Evolutionary conservation across 2,329 filamentous ascomycete species (phyloP), one percentile per base, ranked within the genome.

Genomic region (Dothistroma septosporum): DNA sequence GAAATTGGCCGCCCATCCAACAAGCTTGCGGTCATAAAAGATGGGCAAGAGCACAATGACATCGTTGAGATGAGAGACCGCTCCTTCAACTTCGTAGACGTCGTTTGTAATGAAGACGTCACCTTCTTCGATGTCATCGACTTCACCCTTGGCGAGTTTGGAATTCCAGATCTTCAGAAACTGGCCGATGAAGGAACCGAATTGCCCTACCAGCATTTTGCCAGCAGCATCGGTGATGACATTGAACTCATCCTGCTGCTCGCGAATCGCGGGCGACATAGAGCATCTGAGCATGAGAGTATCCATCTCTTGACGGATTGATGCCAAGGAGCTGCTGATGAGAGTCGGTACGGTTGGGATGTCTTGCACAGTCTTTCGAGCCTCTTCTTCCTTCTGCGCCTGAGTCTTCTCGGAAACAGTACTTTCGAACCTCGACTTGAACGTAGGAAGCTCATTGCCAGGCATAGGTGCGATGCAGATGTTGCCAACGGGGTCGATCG

Each of bases 231-330:
- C 60, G n/a, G 67, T 69, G 60, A 69, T 68, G 61, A 69, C 67
- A 44, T 69, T 69, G 65, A 69, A 69, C 54, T 69, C 67, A 37
- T 69, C 67, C 41, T 69, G 67, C 49, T 69, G 66, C 55, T 69
- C 67, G 22, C 67, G 66, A 55, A 69, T 69, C 2, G 67, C 67
- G 2, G 67, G 67, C 10, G 66, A 68, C 67, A 69, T 69, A 3
- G 67, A 67, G 52, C 67, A 69, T 54, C 67, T 31, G n/a, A 69
- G 61, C 67, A 69, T 69, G 24, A 69, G 58, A 11, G 67, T 69
- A 33, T 69, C 67, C 67, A 68, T 69, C 48, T 69, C 67, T 2
- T 62, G 55, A n/a, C 67, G 57, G 33, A 69, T 68, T 9, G 64
- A 67, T 6, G 67, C 67, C 11, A 69, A 58, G 11, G 67, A 68